Conservation (phyloP, 2,329 filamentous ascomycete genomes). For the Cladophialophora immunda region DNA sequence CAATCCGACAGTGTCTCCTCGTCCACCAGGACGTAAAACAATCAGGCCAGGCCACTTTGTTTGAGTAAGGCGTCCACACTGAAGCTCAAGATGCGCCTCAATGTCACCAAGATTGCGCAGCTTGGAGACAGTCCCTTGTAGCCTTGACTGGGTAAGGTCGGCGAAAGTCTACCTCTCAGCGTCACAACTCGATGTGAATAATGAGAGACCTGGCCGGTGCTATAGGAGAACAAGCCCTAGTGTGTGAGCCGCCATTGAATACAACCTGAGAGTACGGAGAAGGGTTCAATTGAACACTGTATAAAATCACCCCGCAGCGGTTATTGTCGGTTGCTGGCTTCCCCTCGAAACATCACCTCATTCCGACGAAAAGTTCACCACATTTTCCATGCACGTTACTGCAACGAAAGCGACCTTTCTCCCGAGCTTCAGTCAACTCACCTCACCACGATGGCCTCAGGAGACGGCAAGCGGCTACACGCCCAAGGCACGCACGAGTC, state of each 20-base stretch:
- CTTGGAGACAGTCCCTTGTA: background rate
- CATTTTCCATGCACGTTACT: background rate
- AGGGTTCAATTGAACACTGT: no score
- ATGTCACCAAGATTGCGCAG: background rate
- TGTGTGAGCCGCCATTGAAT: background rate
- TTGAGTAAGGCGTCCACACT: background rate
- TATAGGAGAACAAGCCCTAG: background rate
- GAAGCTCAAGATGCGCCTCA: background rate
- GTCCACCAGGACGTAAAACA: background rate
- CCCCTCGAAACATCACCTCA: conserved; percentile 7
- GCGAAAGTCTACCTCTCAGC: background rate
- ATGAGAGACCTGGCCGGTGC: background rate
- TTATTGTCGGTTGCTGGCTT: conserved; percentile 6
- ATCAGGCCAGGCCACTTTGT: background rate
- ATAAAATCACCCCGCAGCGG: background rate
- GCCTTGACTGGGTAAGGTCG: background rate
- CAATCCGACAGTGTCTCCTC: background rate
- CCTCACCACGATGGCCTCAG: conserved; percentile 17
- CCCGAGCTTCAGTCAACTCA: background rate
- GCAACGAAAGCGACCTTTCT: background rate
- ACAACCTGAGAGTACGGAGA: no score
- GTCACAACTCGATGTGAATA: background rate
- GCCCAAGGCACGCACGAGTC: conserved; percentile 58
- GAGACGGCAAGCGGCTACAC: conserved; percentile 21
- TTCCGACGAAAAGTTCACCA: conserved; percentile 1